phyloP scores from a whole-genome alignment of 1,284 basidiomycete species.

The Boletus semigastroideus region DNA sequence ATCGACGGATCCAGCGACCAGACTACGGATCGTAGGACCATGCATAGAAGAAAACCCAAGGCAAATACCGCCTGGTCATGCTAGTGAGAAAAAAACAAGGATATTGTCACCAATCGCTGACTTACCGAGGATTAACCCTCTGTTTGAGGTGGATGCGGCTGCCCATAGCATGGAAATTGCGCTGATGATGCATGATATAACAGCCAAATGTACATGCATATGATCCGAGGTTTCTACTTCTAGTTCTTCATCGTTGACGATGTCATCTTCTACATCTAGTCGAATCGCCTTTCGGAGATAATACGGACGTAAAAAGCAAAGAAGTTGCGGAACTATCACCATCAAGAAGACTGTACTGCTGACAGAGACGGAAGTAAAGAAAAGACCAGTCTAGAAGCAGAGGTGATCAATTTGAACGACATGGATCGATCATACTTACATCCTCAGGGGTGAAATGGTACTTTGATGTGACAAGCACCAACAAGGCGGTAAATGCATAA shows the following conservation, averaged over 20 bases:
- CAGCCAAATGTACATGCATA: conserved; percentile 32
- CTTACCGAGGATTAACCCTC: conserved; percentile 9
- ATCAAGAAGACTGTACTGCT: conserved; percentile 17
- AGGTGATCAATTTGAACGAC: not conserved
- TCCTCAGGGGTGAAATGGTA: conserved; percentile 24
- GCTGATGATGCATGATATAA: conserved; percentile 21
- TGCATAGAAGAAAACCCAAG: conserved; percentile 21
- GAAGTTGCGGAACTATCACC: conserved; percentile 15
- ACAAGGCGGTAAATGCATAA: conserved; percentile 21
- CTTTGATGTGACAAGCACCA: conserved; percentile 29
- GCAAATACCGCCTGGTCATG: conserved; percentile 13
- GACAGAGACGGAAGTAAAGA: conserved; percentile 14
- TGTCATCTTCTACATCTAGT: not conserved
- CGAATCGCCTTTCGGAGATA: conserved; percentile 9
- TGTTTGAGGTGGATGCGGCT: conserved; percentile 11
- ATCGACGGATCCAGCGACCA: conserved; percentile 33
- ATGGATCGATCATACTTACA: conserved; percentile 9
- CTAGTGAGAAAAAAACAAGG: not conserved
- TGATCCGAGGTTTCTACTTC: conserved; percentile 25
- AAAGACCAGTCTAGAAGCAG: conserved; percentile 24
- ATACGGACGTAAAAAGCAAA: conserved; percentile 21
- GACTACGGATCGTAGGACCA: conserved; percentile 26
- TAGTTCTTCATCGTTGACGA: not conserved
- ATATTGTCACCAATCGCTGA: not conserved
- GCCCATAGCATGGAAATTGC: conserved; percentile 19